These are phyloP conservation scores for Boletus bicolor DNA, from an alignment of 768 basidiomycete genomes.

Conservation along the genomic window DNA sequence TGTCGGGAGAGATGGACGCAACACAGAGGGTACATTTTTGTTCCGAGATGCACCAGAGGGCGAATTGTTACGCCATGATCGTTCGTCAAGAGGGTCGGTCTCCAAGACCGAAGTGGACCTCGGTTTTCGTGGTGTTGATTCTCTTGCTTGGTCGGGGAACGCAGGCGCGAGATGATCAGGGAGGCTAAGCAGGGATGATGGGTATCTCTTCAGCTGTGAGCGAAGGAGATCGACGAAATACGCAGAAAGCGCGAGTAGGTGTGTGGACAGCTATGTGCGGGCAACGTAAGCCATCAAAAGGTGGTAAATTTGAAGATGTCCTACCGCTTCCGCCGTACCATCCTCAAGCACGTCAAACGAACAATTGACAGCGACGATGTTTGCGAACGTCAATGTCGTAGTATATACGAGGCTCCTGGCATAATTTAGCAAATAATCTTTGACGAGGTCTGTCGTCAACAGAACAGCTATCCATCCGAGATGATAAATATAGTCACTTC, in stretches of 20 bases:
- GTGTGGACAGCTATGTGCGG: slow-evolving; percentile 26
- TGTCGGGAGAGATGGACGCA: slow-evolving; percentile 35
- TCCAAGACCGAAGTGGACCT: slow-evolving; percentile 2
- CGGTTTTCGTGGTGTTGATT: background rate
- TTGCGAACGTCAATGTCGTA: slow-evolving; percentile 75
- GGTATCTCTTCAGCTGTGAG: slow-evolving; percentile 29
- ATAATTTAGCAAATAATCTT: slow-evolving; percentile 88
- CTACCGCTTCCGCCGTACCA: slow-evolving; percentile 56
- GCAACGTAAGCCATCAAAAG: slow-evolving; percentile 28
- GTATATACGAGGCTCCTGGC: slow-evolving; percentile 91
- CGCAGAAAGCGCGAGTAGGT: slow-evolving; percentile 19
- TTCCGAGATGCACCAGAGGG: background rate
- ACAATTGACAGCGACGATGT: slow-evolving; percentile 69
- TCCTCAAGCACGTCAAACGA: slow-evolving; percentile 77
- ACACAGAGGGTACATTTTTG: background rate
- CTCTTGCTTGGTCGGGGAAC: background rate
- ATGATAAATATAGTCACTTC: background rate
- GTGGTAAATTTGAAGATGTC: background rate
- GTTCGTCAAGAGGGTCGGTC: background rate
- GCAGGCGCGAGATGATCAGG: slow-evolving; percentile 19
- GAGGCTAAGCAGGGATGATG: slow-evolving; percentile 23
- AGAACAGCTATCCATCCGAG: slow-evolving; percentile 57
- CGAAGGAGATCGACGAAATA: slow-evolving; percentile 36
- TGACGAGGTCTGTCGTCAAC: slow-evolving; percentile 65
- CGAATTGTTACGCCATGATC: background rate